Base-by-base conservation (phyloP, 2,329 filamentous ascomycete species). In the Phialophora verrucosa region DNA sequence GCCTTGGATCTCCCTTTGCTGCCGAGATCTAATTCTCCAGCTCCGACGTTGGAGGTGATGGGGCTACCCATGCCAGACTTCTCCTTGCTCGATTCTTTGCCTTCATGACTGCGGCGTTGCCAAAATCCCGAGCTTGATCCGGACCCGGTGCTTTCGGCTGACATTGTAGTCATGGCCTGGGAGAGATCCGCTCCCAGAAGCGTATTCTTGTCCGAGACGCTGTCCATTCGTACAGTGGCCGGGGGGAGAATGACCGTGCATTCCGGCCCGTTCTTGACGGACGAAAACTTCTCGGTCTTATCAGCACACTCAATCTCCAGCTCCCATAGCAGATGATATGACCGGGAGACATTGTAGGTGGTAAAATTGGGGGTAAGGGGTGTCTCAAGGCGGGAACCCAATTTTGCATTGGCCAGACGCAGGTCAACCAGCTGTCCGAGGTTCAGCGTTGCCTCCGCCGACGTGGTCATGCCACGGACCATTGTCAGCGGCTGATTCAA, bases 291-390 rank as follows among this genome's bases (percentile, higher is more conserved):
- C 14, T 69, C 56, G 2, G 58, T 66, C 57, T 69, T 69, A 8
- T 65, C 69, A 17, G 69, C 70, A 25, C 69, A 69, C 20, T 70
- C 67, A 17, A 72, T 25, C 59, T 71, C 70, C 14, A 72, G 47
- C 42, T 67, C 69, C 70, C 69, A 72, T 1, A 47, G 60, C 8
- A 72, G 57, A 0, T 59, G 58, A 57, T 70, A 72, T 29, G 68
- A 55, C 14, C 70, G 69, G 7, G 69, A 57, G 27, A 72, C 64
- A 42, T 70, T 68, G 57, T 69, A 72, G 14, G 64, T 62, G 51
- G 60, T 68, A 44, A 70, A 72, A 27, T 53, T 72, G 4, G 70
- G 70, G 20, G 54, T 64, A 1, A 72, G 65, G 10, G 67, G 69
- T n/a, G 62, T 53, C 57, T 72, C 70, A 35, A 65, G 58, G 4